These are phyloP conservation scores for Taphrina confusa DNA, from an alignment of 1,139 yeast species.

Conservation along the genomic window DNA sequence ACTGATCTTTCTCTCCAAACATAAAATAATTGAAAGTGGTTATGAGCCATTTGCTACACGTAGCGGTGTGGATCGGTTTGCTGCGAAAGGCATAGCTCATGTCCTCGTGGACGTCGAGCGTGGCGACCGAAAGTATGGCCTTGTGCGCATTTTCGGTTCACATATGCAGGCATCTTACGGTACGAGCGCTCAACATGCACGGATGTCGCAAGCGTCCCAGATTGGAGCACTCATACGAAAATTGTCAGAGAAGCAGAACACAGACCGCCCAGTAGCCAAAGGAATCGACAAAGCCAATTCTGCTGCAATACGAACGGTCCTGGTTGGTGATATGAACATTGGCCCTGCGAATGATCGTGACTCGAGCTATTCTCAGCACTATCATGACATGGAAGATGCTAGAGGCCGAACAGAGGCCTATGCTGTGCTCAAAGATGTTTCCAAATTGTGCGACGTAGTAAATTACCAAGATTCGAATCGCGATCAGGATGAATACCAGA, in stretches of 20 bases:
- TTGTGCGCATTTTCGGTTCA: not conserved
- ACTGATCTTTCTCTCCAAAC: constrained; percentile 7
- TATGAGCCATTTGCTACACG: not conserved
- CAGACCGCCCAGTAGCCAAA: not conserved
- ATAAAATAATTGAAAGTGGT: not conserved
- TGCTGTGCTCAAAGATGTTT: not conserved
- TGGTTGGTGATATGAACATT: constrained; percentile 18
- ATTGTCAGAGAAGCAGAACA: not conserved
- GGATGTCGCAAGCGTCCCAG: constrained; percentile 13
- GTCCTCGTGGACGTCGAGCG: not conserved
- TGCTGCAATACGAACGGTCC: not conserved
- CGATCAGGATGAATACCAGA: constrained; percentile 14
- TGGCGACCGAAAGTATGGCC: not conserved
- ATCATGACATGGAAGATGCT: constrained; percentile 10
- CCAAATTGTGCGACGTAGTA: not conserved
- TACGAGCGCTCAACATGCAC: constrained; percentile 20
- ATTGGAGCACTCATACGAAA: not conserved
- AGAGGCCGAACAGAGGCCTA: constrained; percentile 6
- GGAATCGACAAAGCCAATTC: too few relatives aligned
- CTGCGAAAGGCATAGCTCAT: constrained; percentile 20
- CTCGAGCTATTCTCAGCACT: constrained; percentile 11
- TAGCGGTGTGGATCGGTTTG: constrained; percentile 15
- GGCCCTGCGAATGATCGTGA: not conserved
- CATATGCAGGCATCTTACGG: constrained; percentile 27
- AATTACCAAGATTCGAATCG: not conserved